Percentiles rank a stretch among this genome's conserved stretches.
Evolutionary conservation across 345 rosid genomes (phyloP).

Genomic region (Eucalyptus paniculata): DNA sequence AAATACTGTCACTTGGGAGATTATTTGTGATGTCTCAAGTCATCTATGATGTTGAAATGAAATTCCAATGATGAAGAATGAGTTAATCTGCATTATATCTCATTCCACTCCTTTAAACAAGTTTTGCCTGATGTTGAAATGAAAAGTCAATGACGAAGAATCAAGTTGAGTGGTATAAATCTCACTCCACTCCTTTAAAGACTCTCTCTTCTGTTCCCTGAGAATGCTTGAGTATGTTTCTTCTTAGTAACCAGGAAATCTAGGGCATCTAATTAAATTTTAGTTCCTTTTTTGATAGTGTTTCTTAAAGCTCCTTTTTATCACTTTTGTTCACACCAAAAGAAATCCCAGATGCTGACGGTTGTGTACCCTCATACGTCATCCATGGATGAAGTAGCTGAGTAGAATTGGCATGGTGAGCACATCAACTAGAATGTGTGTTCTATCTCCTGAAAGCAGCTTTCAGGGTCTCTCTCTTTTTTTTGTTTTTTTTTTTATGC

Average conservation of each 20-base stretch:
- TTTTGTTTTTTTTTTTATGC: background rate
- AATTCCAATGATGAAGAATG: background rate
- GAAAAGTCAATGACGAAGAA: background rate
- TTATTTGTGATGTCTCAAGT: background rate
- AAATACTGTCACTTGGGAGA: background rate
- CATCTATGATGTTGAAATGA: background rate
- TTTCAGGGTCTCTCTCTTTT: background rate
- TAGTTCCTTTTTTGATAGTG: background rate
- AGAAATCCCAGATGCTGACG: background rate
- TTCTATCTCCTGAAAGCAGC: background rate
- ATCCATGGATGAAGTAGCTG: background rate
- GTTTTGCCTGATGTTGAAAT: background rate
- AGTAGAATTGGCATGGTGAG: background rate
- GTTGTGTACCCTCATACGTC: background rate
- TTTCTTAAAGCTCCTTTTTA: background rate
- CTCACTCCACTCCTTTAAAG: background rate
- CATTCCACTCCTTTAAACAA: background rate
- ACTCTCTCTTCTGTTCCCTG: background rate
- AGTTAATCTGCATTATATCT: background rate
- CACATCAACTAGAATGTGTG: background rate
- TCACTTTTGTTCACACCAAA: background rate
- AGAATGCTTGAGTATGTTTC: background rate
- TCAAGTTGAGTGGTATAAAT: background rate
- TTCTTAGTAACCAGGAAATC: background rate
- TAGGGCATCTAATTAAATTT: background rate